Evolutionary conservation across 2,329 filamentous ascomycete genomes (phyloP).

Genomic region (Aspergillus pseudonomiae): DNA sequence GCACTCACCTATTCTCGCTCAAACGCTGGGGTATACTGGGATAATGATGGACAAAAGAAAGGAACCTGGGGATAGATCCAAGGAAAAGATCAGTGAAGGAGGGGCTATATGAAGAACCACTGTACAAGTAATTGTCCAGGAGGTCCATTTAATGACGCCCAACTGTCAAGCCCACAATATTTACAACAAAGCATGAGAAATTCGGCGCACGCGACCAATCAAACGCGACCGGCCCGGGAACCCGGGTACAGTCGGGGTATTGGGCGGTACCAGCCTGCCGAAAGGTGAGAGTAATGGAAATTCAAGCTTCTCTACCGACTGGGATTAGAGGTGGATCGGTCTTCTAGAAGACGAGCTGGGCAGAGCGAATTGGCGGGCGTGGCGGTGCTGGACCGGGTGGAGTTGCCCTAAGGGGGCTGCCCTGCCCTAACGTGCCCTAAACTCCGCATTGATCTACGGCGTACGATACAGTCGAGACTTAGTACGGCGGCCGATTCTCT

Average conservation of each 20-base stretch:
- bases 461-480: neutral
- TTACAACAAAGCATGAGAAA: constrained; percentile 11
- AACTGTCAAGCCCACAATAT: constrained; percentile 9
- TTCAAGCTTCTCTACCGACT: constrained; percentile 12
- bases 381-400: constrained; percentile 1
- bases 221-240: constrained; percentile 19
- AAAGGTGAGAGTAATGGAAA: constrained; percentile 17
- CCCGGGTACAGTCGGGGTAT: constrained; percentile 20
- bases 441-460: constrained; percentile 10
- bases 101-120: constrained; percentile 10
- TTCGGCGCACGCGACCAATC: constrained; percentile 21
- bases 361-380: constrained; percentile 4
- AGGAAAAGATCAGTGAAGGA: constrained; percentile 6
- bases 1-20: constrained; percentile 6
- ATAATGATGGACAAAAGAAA: constrained; percentile 10
- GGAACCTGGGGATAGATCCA: constrained; percentile 7
- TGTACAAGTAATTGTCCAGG: neutral
- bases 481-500: neutral
- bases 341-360: constrained; percentile 16
- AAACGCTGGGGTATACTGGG: constrained; percentile 5
- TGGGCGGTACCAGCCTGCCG: constrained; percentile 14
- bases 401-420: constrained; percentile 13
- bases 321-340: constrained; percentile 12
- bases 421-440: constrained; percentile 14
- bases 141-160: constrained; percentile 8